These are phyloP conservation scores for Ustilago shanxiensis DNA, from an alignment of 1,284 basidiomycete genomes.

Conservation along the genomic window DNA sequence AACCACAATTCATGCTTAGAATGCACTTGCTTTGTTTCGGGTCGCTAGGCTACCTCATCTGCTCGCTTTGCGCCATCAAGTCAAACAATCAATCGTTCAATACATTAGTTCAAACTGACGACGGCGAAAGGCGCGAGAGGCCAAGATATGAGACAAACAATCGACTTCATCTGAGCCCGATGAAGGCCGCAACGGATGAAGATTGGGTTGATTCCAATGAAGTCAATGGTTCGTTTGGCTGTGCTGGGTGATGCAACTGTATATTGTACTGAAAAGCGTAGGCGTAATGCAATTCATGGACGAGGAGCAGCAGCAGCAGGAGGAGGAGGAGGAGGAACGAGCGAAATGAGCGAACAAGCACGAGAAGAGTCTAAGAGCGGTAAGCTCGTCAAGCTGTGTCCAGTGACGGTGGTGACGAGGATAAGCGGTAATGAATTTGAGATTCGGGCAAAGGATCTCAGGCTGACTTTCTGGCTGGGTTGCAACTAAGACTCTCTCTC, in stretches of 20 bases:
- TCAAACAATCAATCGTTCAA: too few species aligned
- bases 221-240: neutral
- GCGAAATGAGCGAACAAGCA: neutral
- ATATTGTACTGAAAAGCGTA: too few species aligned
- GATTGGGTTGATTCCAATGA: neutral
- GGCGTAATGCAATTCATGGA: neutral
- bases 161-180: neutral
- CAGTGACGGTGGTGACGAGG: conserved; percentile 1
- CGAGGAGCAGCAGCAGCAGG: too few species aligned
- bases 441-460: neutral
- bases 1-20: conserved; percentile 1
- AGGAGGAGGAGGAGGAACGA: too few species aligned
- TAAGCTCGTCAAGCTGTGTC: conserved; percentile 6
- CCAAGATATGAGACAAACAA: neutral
- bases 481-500: neutral
- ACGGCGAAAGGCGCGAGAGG: neutral
- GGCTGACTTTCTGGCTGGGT: conserved; percentile 2
- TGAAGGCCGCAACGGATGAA: conserved; percentile 1
- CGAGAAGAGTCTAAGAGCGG: conserved; percentile 7
- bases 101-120: neutral
- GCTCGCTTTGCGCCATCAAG: neutral
- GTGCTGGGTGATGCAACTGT: neutral
- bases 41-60: conserved; percentile 1
- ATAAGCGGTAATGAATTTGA: conserved; percentile 4
- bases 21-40: conserved; percentile 1